These are phyloP conservation scores for Psidium friedrichsthalianum DNA, from an alignment of 345 rosid genomes.

Conservation along the genomic window DNA sequence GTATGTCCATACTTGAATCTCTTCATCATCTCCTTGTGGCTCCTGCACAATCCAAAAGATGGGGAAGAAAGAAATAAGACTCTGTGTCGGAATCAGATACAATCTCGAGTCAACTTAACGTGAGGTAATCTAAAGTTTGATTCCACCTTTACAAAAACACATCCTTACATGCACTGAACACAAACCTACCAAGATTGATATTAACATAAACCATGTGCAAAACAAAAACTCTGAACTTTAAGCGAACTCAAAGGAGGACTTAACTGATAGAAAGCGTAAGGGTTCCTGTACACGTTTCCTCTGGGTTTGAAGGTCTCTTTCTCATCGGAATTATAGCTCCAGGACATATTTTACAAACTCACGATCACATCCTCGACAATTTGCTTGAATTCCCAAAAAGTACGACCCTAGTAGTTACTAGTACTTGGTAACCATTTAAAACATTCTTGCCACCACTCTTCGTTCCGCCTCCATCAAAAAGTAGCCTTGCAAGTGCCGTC, in stretches of 20 bases:
- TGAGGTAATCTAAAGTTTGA: too few relatives aligned
- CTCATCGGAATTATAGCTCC: constrained; percentile 20
- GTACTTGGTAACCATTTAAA: too few relatives aligned
- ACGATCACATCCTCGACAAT: too few relatives aligned
- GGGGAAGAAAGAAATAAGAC: background rate
- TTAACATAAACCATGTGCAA: background rate
- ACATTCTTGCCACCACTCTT: too few relatives aligned
- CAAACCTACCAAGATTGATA: background rate
- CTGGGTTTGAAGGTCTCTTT: constrained; percentile 28
- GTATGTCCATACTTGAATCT: constrained; percentile 19
- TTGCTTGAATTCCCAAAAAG: too few relatives aligned
- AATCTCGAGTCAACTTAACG: too few relatives aligned
- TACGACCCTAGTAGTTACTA: too few relatives aligned
- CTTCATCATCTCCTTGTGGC: constrained; percentile 44
- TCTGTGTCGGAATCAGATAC: background rate
- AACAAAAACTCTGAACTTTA: background rate
- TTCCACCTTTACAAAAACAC: background rate
- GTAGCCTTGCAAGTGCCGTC: too few relatives aligned
- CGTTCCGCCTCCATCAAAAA: too few relatives aligned
- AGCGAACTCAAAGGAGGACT: background rate
- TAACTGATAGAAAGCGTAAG: constrained; percentile 49
- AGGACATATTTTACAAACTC: too few relatives aligned
- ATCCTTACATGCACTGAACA: background rate
- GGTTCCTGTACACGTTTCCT: constrained; percentile 38
- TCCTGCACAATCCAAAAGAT: constrained; percentile 19